Evolutionary conservation across 352 stramenopile genomes (phyloP).

Genomic region (Phytophthora fragariaefolia): DNA sequence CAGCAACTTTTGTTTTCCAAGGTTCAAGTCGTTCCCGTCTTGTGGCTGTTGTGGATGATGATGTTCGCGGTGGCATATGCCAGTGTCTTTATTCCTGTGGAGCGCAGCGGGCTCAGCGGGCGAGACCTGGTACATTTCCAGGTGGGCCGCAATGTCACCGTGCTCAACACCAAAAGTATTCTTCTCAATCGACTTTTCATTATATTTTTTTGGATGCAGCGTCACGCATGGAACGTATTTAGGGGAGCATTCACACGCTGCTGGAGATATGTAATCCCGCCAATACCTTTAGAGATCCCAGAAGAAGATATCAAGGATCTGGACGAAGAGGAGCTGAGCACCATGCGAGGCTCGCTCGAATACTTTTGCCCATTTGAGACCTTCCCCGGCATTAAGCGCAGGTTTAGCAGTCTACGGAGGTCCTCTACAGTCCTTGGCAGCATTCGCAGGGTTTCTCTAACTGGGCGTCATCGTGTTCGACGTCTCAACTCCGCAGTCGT

Average conservation of each 20-base stretch:
- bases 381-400: slow-evolving; percentile 34
- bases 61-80: slow-evolving; percentile 38
- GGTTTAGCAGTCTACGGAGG: background rate
- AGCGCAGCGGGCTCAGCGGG: slow-evolving; percentile 33
- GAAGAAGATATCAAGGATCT: slow-evolving; percentile 1
- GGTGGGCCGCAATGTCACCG: slow-evolving; percentile 29
- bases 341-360: slow-evolving; percentile 47
- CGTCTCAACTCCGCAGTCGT: slow-evolving; percentile 19
- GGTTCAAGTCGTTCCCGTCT: slow-evolving; percentile 25
- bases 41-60: slow-evolving; percentile 20
- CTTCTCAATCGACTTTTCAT: slow-evolving; percentile 54
- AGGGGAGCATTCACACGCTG: slow-evolving; percentile 22
- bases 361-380: slow-evolving; percentile 59
- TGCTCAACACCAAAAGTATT: slow-evolving; percentile 45
- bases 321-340: slow-evolving; percentile 44
- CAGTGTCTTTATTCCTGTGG: slow-evolving; percentile 34
- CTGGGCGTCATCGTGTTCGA: slow-evolving; percentile 19
- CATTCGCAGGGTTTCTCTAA: slow-evolving; percentile 18
- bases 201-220: slow-evolving; percentile 49
- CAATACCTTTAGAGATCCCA: background rate
- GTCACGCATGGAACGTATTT: slow-evolving; percentile 43
- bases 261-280: background rate
- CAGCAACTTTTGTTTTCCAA: slow-evolving; percentile 31
- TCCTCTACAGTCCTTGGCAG: background rate
- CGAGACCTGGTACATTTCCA: slow-evolving; percentile 35